Percentiles rank a stretch among this genome's conserved stretches.
These are phyloP conservation scores for Tetracentron sinense DNA, from an alignment of 164 flowering plant species.

Conservation along the genomic window DNA sequence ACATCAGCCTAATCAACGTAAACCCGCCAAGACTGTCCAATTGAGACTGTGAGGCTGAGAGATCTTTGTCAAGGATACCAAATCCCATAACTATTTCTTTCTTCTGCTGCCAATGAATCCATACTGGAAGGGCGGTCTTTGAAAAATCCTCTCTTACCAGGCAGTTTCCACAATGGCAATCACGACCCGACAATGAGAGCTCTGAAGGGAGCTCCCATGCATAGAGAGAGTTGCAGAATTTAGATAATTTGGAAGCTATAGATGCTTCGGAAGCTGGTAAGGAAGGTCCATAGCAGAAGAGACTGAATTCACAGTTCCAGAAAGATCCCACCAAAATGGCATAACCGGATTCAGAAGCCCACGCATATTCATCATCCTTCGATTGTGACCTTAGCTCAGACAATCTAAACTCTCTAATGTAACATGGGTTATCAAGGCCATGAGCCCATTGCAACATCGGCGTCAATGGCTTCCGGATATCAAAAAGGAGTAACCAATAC, in stretches of 20 bases:
- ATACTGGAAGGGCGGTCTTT: slow-evolving; percentile 44
- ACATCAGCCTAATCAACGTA: slow-evolving; percentile 52
- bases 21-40: slow-evolving; percentile 51
- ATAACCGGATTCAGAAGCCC: slow-evolving; percentile 55
- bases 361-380: slow-evolving; percentile 21
- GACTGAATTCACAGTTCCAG: slow-evolving; percentile 52
- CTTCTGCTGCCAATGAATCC: slow-evolving; percentile 61
- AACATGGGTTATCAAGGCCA: slow-evolving; percentile 43
- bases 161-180: slow-evolving; percentile 60
- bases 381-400: slow-evolving; percentile 51
- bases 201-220: slow-evolving; percentile 80
- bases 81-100: slow-evolving; percentile 62
- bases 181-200: slow-evolving; percentile 35
- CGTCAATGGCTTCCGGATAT: slow-evolving; percentile 54
- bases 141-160: slow-evolving; percentile 42
- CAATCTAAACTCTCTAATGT: slow-evolving; percentile 44
- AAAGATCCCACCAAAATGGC: slow-evolving; percentile 74
- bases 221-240: slow-evolving; percentile 32
- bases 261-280: slow-evolving; percentile 21
- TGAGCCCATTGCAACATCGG: slow-evolving; percentile 81
- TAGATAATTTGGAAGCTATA: slow-evolving; percentile 28
- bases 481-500: slow-evolving; percentile 49
- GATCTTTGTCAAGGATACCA: slow-evolving; percentile 40
- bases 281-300: slow-evolving; percentile 75
- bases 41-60: slow-evolving; percentile 19